Evolutionary conservation across 148 eudicot species (phyloP), one percentile per base, ranked within the genome.

Genomic region (Chenopodium berlandieri): DNA sequence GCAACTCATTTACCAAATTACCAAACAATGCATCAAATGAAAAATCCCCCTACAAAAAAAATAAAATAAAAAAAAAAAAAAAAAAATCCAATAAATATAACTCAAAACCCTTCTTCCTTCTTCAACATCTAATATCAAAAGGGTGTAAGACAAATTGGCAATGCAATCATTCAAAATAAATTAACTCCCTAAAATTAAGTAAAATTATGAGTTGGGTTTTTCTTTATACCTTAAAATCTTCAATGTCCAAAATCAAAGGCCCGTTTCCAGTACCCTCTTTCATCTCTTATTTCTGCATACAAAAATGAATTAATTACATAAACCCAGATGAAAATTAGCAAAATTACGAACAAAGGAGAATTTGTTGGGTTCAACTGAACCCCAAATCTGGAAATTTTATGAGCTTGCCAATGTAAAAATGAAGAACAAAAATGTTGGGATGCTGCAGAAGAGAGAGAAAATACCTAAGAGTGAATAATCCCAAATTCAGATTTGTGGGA

Each of bases 1-100:
- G 88, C 75, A 94, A 82, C 80, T 90, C 92, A 81, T 94, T 92
- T 62, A 97, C 98, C 84, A 94, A 82, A 87, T 89, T 97, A 68
- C 98, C 99, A 85, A 97, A 97, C 84, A 97, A 89, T 16, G 95
- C 95, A 87, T 97, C 99, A 85, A 97, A 97, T 62, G 99, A 97
- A 79, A 97, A 97, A 79, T 92, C 94, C 80, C 99, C 99, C 98
- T 97, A 75, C 84, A 89, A 56, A 11, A 6, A 69, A 47, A 34
- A 56, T 2, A 0, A 27, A 27, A 56, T 12, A 6, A 69, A 47
- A 27, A 27, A 27, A 27, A 27, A 27, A 27, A 27, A 27, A 27
- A 27, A 23, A 23, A 56, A 17, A 4, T 11, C 20, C 62, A 69
- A 19, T 44, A 22, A 71, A n/a, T 25, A 14, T 25, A 34, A 79